Evolutionary conservation across 805 yeast genomes (phyloP).

Genomic region (Tetrapisispora nanseiensis): DNA sequence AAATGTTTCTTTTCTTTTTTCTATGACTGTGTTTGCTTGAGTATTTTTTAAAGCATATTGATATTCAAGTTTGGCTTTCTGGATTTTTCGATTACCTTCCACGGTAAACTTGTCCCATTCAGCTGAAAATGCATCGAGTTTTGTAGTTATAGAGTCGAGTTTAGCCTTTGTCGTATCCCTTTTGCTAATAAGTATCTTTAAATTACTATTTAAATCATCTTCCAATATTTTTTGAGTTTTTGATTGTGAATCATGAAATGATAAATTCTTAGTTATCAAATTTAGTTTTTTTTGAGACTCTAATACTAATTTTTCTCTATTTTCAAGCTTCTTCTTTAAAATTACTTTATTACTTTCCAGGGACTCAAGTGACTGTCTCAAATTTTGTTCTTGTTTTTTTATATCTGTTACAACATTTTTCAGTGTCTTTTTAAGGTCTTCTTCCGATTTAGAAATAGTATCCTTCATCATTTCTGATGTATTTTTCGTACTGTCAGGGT

Average conservation of each 20-base stretch:
- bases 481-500: too few species aligned
- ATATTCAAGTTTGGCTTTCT: slow-evolving; percentile 13
- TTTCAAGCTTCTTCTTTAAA: slow-evolving; percentile 15
- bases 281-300: slow-evolving; percentile 11
- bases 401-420: slow-evolving; percentile 1
- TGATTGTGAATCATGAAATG: slow-evolving; percentile 3
- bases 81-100: slow-evolving; percentile 11
- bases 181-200: slow-evolving; percentile 7
- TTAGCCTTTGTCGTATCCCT: slow-evolving; percentile 15
- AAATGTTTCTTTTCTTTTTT: slow-evolving; percentile 13
- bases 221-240: slow-evolving; percentile 11
- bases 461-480: background rate
- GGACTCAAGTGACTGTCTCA: slow-evolving; percentile 9
- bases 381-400: slow-evolving; percentile 7
- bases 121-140: slow-evolving; percentile 4
- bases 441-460: background rate
- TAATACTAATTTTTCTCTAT: slow-evolving; percentile 16
- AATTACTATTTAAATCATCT: slow-evolving; percentile 9
- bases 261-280: slow-evolving; percentile 1
- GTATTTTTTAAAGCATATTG: slow-evolving; percentile 13
- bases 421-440: slow-evolving; percentile 2
- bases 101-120: slow-evolving; percentile 9
- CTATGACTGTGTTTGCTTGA: slow-evolving; percentile 6
- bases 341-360: slow-evolving; percentile 14
- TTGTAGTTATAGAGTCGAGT: slow-evolving; percentile 10